These are phyloP conservation scores for Asparagopsis taxiformis DNA, from an alignment of 31 red algal genomes.

Conservation along the genomic window DNA sequence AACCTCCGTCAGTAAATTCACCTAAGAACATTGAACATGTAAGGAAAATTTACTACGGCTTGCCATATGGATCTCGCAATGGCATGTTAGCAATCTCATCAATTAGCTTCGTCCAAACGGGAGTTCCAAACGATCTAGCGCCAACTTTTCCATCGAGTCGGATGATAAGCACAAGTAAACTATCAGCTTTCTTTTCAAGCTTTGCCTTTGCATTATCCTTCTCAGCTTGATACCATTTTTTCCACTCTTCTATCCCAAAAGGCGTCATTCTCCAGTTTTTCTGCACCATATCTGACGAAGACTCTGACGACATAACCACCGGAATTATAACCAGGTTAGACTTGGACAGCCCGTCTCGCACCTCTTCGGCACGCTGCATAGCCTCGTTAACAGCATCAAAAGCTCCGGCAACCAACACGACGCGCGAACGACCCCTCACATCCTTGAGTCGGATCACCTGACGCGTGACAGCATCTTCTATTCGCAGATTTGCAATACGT, in stretches of 20 bases:
- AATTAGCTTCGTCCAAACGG: conserved; percentile 43
- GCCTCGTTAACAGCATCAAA: conserved; percentile 36
- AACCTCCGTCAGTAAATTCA: too few species aligned
- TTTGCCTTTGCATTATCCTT: conserved; percentile 21
- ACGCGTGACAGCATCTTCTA: conserved; percentile 43
- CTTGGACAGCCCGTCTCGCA: conserved; percentile 25
- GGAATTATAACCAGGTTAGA: conserved; percentile 48
- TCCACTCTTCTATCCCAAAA: conserved; percentile 49
- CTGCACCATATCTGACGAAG: neutral
- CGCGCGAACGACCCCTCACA: conserved; percentile 39
- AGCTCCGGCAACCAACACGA: conserved; percentile 50
- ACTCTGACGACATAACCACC: neutral
- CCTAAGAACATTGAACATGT: too few species aligned
- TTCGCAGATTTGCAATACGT: conserved; percentile 43
- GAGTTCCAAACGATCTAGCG: conserved; percentile 46
- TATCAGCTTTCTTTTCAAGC: conserved; percentile 8
- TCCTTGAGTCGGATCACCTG: conserved; percentile 42
- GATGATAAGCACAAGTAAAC: conserved; percentile 58
- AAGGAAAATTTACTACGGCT: conserved; percentile 25
- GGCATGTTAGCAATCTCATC: conserved; percentile 55
- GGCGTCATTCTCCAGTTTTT: conserved; percentile 56
- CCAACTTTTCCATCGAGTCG: conserved; percentile 70
- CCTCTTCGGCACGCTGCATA: conserved; percentile 12
- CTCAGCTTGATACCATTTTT: conserved; percentile 43
- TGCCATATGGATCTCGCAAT: conserved; percentile 39